These are phyloP conservation scores for Pseudotsuga menziesii DNA, from an alignment of 75 land plant species.

Conservation along the genomic window DNA sequence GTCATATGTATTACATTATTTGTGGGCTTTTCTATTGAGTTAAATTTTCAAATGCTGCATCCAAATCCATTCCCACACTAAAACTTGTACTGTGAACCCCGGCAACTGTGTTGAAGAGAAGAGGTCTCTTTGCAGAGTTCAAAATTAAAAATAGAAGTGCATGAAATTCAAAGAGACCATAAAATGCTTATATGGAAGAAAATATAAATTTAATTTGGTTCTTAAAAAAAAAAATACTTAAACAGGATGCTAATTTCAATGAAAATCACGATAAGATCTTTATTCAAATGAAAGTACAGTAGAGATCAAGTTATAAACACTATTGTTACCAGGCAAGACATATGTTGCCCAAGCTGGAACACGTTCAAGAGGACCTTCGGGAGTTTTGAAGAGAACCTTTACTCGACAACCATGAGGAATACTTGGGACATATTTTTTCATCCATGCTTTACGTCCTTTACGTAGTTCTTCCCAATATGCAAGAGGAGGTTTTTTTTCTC, in stretches of 20 bases:
- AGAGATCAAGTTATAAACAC: neutral
- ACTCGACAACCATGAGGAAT: constrained; percentile 83
- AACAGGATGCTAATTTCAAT: neutral
- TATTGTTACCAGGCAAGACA: constrained; percentile 77
- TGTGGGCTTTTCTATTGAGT: too few relatives aligned
- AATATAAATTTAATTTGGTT: neutral
- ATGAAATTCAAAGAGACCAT: neutral
- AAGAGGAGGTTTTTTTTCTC: constrained; percentile 62
- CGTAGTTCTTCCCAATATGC: constrained; percentile 74
- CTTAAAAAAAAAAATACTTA: neutral
- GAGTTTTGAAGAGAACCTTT: constrained; percentile 85
- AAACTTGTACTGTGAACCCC: neutral
- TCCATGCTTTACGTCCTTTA: constrained; percentile 94
- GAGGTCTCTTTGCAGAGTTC: neutral
- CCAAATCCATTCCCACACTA: neutral
- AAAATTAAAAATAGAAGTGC: neutral
- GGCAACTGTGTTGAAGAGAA: neutral
- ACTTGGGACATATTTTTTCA: constrained; percentile 75
- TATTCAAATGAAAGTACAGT: neutral
- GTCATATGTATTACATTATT: too few relatives aligned
- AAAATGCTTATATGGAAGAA: neutral
- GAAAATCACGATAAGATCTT: neutral
- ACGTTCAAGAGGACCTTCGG: constrained; percentile 82
- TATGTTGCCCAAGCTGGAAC: constrained; percentile 98
- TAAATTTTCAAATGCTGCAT: neutral